These are phyloP conservation scores for Cordyceps farinosa DNA, from an alignment of 2,329 filamentous ascomycete species.

Conservation along the genomic window DNA sequence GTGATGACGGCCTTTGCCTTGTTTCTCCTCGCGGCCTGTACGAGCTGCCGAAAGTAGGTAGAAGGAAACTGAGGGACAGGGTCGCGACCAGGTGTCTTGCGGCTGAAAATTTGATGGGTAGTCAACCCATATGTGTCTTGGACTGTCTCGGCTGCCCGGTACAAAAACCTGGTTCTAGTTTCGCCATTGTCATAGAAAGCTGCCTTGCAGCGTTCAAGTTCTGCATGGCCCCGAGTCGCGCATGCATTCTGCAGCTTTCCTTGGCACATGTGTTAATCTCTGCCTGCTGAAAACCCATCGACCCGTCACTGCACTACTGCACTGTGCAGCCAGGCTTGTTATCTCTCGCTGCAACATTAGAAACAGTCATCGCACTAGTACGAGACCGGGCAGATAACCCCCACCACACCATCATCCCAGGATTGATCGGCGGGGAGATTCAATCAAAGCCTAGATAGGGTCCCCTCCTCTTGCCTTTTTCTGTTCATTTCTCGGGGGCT, in stretches of 20 bases:
- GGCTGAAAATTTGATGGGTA: neutral
- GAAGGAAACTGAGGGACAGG: neutral
- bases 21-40: neutral
- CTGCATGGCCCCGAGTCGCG: neutral
- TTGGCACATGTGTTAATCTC: neutral
- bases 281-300: neutral
- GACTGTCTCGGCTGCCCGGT: neutral
- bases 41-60: neutral
- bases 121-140: neutral
- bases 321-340: neutral
- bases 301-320: neutral
- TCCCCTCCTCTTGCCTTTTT: neutral
- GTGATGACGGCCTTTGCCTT: no score
- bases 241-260: neutral
- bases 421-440: neutral
- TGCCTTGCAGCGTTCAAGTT: neutral
- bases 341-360: neutral
- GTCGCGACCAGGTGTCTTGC: neutral
- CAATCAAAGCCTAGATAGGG: neutral
- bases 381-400: conserved; percentile 3
- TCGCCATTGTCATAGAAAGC: no score
- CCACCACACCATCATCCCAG: neutral
- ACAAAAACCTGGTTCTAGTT: neutral
- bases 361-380: neutral
- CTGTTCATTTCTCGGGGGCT: neutral